phyloP scores from a whole-genome alignment of 306 rosid species.

The Vicia sativa region DNA sequence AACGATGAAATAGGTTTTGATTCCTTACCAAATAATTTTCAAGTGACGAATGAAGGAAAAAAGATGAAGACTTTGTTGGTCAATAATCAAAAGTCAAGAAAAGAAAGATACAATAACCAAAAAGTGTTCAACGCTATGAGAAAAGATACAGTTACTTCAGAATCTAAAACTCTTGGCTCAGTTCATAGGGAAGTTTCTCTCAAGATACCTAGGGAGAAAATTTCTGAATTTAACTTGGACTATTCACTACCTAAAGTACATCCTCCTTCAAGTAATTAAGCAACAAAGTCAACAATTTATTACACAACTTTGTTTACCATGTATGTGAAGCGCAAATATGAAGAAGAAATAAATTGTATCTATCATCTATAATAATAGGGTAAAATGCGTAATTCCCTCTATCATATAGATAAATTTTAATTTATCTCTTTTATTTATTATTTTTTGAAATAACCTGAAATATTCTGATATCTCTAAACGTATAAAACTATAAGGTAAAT shows the following conservation, averaged over 20 bases:
- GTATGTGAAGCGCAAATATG: neutral
- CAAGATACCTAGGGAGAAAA: slow-evolving; percentile 49
- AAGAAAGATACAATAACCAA: slow-evolving; percentile 1
- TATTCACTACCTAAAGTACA: slow-evolving; percentile 74
- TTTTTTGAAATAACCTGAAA: too few species aligned
- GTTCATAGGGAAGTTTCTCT: slow-evolving; percentile 55
- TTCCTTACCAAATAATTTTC: slow-evolving; percentile 32
- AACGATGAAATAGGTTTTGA: slow-evolving; percentile 25
- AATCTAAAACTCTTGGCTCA: neutral
- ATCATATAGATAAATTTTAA: too few species aligned
- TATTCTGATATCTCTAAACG: too few species aligned
- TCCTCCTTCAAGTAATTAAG: slow-evolving; percentile 72
- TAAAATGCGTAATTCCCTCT: too few species aligned
- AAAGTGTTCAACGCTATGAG: slow-evolving; percentile 21
- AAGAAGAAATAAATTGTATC: neutral
- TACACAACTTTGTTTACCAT: neutral
- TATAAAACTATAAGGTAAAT: too few species aligned
- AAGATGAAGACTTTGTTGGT: slow-evolving; percentile 13
- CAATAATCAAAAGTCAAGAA: slow-evolving; percentile 7
- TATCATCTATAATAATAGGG: too few species aligned
- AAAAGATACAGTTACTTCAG: slow-evolving; percentile 16
- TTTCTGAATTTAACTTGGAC: slow-evolving; percentile 61
- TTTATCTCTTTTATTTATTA: too few species aligned
- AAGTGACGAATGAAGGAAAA: slow-evolving; percentile 27
- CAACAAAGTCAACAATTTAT: neutral